Base-by-base conservation (phyloP, 441 rosid species). In the Adansonia madagascariensis region DNA sequence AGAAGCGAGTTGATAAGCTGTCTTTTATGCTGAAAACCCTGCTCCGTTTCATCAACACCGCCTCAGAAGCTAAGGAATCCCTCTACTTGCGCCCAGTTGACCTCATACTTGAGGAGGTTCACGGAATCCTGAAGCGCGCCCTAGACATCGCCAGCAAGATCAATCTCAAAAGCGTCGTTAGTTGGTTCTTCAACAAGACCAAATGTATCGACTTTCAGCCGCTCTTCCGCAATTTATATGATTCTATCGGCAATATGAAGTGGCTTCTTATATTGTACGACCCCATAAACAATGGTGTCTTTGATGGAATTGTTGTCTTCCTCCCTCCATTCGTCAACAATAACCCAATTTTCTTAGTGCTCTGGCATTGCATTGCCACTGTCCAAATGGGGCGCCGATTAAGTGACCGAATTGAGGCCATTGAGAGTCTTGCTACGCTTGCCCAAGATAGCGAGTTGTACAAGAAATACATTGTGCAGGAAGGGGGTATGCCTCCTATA, bases 41-140 rank as follows among this genome's bases (percentile, higher is more conserved):
- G 44, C 85, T 73, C 75, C 79, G 88, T 0, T 80, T 82, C 12
- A 68, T 87, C 46, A 1, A 18, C 22, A 8, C 49, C 49, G 3
- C 22, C 15, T 22, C 31, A 27, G 31, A 80, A 31, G 49, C 85
- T 47, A 80, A 84, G 46, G 17, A 41, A 41, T 35, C 81, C 35
- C 78, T 88, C 20, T 88, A 90, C 64, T 90, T 86, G 66, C 89
- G 88, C 1, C 93, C 93, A 69, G 76, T 86, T 79, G 88, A 88
- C 11, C 59, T 87, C 4, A 84, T 90, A 43, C 49, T 80, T 76
- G 78, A 84, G n/a, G 93, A 85, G 31, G 83, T 86, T 9, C 75
- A 78, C 44, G 77, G 77, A 79, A 82, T 79, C 77, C 86, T 90
- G 0, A 84, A 84, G 18, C 78, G 89, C 1, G 84, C 85, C 31